Evolutionary conservation across 345 rosid species (phyloP), one percentile per base, ranked within the genome.

Genomic region (Lepidium africanum): DNA sequence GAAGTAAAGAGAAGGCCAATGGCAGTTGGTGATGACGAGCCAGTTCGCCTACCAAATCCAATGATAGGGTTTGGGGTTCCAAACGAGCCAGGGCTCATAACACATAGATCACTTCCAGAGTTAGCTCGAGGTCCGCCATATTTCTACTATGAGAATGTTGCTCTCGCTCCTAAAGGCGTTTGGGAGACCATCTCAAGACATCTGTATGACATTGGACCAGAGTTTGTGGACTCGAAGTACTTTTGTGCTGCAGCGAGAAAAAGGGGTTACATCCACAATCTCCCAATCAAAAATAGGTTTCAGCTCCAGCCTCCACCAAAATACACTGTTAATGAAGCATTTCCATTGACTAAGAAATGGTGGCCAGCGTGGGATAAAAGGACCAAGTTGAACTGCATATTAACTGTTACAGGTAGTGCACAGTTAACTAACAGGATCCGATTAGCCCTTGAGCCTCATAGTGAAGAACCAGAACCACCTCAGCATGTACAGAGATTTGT

Each of bases 31-130:
- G 66, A 39, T 46, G 89, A 81, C 5, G 91, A 86, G 71, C 46
- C 50, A 1, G 42, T 90, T 56, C 89, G 84, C 12, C 82, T 90
- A 41, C 97, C 98, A 65, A 85, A 79, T 61, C 96, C 96, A 17
- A 93, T 90, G 98, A 73, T 85, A 23, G 98, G 98, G 15, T 93
- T 83, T 74, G 98, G 98, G n/a, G 72, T 82, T 23, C 98, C 98
- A 8, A 64, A 55, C 1, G 83, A 93, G 23, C 57, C 82, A 1
- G 58, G 36, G 10, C 36, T 12, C 9, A 35, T 75, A 39, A 68
- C 71, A 42, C 56, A 69, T 13, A 74, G 98, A 65, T 54, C 38
- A n/a, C 84, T 93, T 48, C 89, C 98, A 3, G 85, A 74, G 46
- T 67, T 81, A 49, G 97, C 84, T 5, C 49, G 11, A 2, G 92